Conservation (phyloP, 1,139 yeast genomes). For the Sugiyamaella xylanicola region DNA sequence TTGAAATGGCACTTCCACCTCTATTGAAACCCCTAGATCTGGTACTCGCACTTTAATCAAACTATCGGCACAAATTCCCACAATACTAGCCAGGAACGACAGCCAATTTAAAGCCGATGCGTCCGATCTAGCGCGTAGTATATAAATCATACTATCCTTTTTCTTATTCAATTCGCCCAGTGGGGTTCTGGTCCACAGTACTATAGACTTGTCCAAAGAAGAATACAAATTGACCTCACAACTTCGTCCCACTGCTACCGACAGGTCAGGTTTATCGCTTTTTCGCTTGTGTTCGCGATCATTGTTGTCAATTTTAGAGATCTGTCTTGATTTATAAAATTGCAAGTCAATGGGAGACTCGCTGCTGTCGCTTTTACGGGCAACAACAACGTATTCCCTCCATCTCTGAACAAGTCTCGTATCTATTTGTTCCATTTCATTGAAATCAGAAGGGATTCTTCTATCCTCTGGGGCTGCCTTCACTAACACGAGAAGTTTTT, state of each 20-base stretch:
- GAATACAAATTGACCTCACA: conserved; percentile 59
- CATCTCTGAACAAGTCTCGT: conserved; percentile 68
- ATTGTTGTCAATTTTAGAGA: conserved; percentile 40
- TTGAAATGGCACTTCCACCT: conserved; percentile 47
- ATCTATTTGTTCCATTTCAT: conserved; percentile 55
- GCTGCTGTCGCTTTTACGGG: conserved; percentile 56
- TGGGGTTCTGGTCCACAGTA: conserved; percentile 45
- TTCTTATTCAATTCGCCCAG: conserved; percentile 18
- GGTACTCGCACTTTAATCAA: conserved; percentile 54
- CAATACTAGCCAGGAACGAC: conserved; percentile 53
- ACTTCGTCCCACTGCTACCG: conserved; percentile 32
- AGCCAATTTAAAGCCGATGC: conserved; percentile 61
- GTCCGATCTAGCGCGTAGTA: conserved; percentile 56
- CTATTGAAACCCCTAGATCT: conserved; percentile 49
- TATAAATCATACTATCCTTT: conserved; percentile 47
- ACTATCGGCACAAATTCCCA: conserved; percentile 41
- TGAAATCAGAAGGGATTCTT: conserved; percentile 40
- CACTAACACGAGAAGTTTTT: conserved; percentile 65
- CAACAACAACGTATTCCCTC: conserved; percentile 72
- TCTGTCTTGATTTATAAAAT: conserved; percentile 55
- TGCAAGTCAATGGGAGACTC: conserved; percentile 59
- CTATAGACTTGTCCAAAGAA: conserved; percentile 67
- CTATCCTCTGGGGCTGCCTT: conserved; percentile 43
- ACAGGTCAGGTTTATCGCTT: conserved; percentile 31
- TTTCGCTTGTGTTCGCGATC: conserved; percentile 41